A percentile compares a stretch with the other conserved stretches of the same genome.
phyloP scores from a whole-genome alignment of 805 yeast genomes.

The Kuraishia cidri region DNA sequence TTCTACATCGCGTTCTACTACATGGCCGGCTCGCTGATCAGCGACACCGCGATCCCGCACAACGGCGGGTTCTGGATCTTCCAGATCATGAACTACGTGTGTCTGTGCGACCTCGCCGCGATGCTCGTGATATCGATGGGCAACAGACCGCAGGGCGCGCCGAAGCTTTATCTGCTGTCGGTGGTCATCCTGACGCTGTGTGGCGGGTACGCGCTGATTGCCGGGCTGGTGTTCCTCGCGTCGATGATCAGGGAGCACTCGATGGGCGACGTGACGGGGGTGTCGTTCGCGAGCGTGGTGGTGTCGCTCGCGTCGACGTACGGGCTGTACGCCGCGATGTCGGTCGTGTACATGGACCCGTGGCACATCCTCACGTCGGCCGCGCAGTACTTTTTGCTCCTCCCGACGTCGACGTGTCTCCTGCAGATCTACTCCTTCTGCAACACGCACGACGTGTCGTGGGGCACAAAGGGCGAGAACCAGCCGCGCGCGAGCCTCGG shows the following conservation, averaged over 20 bases:
- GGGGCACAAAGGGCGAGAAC: slow-evolving; percentile 98
- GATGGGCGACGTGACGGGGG: slow-evolving; percentile 27
- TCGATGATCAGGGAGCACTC: slow-evolving; percentile 34
- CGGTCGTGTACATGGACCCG: slow-evolving; percentile 83
- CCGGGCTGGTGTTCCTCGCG: slow-evolving; percentile 76
- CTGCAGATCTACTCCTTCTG: slow-evolving; percentile 95
- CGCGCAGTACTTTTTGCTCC: slow-evolving; percentile 76
- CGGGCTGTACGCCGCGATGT: slow-evolving; percentile 78
- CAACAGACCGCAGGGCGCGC: slow-evolving; percentile 95
- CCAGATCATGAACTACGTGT: slow-evolving; percentile 77
- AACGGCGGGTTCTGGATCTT: slow-evolving; percentile 79
- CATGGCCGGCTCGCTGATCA: slow-evolving; percentile 77
- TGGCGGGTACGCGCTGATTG: slow-evolving; percentile 70
- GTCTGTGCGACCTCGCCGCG: slow-evolving; percentile 77
- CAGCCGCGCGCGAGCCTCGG: slow-evolving; percentile 62
- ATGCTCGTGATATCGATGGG: slow-evolving; percentile 93
- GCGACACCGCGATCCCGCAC: slow-evolving; percentile 36
- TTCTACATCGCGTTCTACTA: slow-evolving; percentile 90
- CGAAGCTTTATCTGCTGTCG: slow-evolving; percentile 61
- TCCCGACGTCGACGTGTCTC: slow-evolving; percentile 89
- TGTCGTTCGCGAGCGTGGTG: slow-evolving; percentile 64
- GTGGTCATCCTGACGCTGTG: slow-evolving; percentile 70
- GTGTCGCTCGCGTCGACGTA: slow-evolving; percentile 85
- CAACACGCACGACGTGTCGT: slow-evolving; percentile 95
- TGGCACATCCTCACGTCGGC: slow-evolving; percentile 93